Evolutionary conservation across 306 rosid species (phyloP).

Genomic region (Rubus idaeus): DNA sequence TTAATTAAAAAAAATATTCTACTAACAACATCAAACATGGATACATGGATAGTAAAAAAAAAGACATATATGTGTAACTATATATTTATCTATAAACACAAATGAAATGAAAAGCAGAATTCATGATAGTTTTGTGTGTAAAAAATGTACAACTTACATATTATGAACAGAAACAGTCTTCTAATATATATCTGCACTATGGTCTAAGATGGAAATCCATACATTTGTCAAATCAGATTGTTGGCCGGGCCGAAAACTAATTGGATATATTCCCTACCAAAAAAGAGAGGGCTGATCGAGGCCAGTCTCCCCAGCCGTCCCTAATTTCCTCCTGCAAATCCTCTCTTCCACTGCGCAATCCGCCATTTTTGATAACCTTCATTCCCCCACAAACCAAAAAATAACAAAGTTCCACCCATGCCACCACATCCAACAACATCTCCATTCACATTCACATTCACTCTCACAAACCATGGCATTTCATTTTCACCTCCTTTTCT

Average conservation of each 20-base stretch:
- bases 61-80: no score
- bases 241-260: background rate
- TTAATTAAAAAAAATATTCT: no score
- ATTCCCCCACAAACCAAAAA: constrained; percentile 15
- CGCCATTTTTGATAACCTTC: background rate
- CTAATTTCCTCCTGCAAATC: constrained; percentile 35
- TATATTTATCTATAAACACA: background rate
- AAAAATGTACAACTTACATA: background rate
- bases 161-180: background rate
- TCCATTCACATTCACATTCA: no score
- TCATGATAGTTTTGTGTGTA: background rate
- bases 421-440: background rate
- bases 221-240: no score
- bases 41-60: no score
- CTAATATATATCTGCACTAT: no score
- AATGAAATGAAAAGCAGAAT: background rate
- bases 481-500: constrained; percentile 7
- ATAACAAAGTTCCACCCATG: background rate
- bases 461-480: constrained; percentile 30
- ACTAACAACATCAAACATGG: no score
- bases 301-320: background rate
- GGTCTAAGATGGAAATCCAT: no score
- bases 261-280: background rate
- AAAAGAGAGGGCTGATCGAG: background rate
- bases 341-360: constrained; percentile 41